These are phyloP conservation scores for Silene uniflora DNA, from an alignment of 148 eudicot genomes.

Conservation along the genomic window DNA sequence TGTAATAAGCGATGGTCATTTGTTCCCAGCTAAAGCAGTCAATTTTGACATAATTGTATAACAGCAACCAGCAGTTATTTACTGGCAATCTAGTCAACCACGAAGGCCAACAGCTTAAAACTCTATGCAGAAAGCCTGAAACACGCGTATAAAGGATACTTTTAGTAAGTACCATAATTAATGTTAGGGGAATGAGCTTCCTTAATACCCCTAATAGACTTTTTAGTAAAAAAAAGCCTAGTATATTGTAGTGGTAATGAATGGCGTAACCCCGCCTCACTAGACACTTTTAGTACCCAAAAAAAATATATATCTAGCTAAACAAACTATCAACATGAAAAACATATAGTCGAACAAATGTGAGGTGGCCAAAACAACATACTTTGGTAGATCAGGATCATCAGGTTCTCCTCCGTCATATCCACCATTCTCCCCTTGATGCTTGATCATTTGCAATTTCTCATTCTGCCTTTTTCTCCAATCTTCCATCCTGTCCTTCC, in stretches of 20 bases:
- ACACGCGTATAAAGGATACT: background rate
- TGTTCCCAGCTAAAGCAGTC: slow-evolving; percentile 1
- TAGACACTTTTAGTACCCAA: background rate
- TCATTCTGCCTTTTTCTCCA: slow-evolving; percentile 81
- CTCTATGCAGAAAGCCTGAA: background rate
- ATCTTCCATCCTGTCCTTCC: slow-evolving; percentile 94
- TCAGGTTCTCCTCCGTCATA: slow-evolving; percentile 51
- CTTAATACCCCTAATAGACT: background rate
- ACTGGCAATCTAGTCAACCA: slow-evolving; percentile 4
- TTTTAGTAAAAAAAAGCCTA: no score
- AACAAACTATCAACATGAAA: background rate
- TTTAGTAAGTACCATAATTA: no score
- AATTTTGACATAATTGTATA: background rate
- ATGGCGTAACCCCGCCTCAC: background rate
- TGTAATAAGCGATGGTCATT: background rate
- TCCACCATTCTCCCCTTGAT: slow-evolving; percentile 49
- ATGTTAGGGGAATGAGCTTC: no score
- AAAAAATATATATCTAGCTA: no score
- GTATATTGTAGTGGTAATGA: background rate
- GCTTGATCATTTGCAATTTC: slow-evolving; percentile 69
- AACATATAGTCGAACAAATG: background rate
- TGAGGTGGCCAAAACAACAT: slow-evolving; percentile 18
- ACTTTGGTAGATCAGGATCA: slow-evolving; percentile 71
- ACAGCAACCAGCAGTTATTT: background rate
- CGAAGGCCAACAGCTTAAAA: background rate